These are phyloP conservation scores for Capsicum rhomboideum DNA, from an alignment of 257 asterid genomes.

Conservation along the genomic window DNA sequence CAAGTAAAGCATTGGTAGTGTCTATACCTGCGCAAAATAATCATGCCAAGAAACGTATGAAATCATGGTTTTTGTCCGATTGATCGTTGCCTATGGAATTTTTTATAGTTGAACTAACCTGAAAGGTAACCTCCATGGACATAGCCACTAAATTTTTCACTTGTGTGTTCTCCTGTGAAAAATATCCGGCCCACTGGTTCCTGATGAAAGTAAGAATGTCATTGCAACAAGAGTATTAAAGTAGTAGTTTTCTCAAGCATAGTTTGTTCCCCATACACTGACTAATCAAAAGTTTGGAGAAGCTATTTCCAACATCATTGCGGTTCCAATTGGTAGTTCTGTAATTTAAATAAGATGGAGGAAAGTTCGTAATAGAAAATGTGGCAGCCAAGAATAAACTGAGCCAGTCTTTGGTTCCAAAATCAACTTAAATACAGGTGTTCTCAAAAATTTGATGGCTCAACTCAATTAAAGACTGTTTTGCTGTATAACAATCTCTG, in stretches of 20 bases:
- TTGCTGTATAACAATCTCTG: background rate
- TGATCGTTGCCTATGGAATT: background rate
- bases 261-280: background rate
- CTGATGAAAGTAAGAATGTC: slow-evolving; percentile 23
- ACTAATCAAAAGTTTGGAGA: background rate
- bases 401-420: background rate
- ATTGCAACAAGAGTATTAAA: background rate
- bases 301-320: background rate
- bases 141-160: slow-evolving; percentile 73
- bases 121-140: slow-evolving; percentile 95
- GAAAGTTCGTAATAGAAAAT: background rate
- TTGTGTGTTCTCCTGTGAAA: slow-evolving; percentile 94
- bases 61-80: background rate
- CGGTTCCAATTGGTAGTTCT: background rate
- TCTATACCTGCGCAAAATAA: slow-evolving; percentile 57
- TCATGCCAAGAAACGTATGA: background rate
- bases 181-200: slow-evolving; percentile 79
- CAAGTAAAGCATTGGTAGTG: slow-evolving; percentile 52
- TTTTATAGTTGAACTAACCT: slow-evolving; percentile 25
- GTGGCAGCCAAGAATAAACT: background rate
- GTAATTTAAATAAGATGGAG: background rate
- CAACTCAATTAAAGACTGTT: background rate
- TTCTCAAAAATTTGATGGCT: background rate
- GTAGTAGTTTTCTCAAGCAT: background rate
- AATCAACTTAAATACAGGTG: background rate